phyloP scores from a whole-genome alignment of 129 eudicot genomes.

The Pittosporum tobira region DNA sequence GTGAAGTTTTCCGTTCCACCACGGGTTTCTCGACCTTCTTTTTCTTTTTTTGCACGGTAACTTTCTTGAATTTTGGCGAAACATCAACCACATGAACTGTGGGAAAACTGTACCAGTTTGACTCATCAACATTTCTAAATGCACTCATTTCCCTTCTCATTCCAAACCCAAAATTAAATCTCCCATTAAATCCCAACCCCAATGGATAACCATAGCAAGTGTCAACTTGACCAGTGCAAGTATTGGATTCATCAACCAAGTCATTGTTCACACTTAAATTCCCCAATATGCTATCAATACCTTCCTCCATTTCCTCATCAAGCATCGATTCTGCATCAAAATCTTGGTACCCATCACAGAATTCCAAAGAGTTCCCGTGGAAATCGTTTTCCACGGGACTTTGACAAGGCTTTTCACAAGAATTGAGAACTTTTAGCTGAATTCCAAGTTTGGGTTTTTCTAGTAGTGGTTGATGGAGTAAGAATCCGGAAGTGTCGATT shows the following conservation, averaged over 20 bases:
- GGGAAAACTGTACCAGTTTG: constrained; percentile 71
- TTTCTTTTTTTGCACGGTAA: constrained; percentile 49
- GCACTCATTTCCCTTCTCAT: constrained; percentile 54
- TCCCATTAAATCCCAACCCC: constrained; percentile 62
- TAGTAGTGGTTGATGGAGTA: constrained; percentile 39
- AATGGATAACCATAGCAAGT: constrained; percentile 83
- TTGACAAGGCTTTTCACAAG: constrained; percentile 28
- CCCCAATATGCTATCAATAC: constrained; percentile 89
- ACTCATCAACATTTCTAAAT: constrained; percentile 51
- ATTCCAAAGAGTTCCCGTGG: constrained; percentile 25
- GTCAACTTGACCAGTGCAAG: too few species aligned
- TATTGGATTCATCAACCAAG: constrained; percentile 10
- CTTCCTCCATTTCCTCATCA: constrained; percentile 82
- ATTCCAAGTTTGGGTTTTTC: constrained; percentile 36
- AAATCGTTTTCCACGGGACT: constrained; percentile 39
- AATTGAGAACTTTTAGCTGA: constrained; percentile 27
- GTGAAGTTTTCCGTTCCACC: constrained; percentile 24
- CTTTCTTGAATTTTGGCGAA: constrained; percentile 34
- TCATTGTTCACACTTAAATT: constrained; percentile 27
- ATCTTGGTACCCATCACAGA: constrained; percentile 41
- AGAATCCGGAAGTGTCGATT: constrained; percentile 36
- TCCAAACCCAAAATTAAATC: constrained; percentile 54
- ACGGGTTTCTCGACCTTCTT: constrained; percentile 33
- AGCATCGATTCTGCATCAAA: constrained; percentile 84
- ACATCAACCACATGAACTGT: constrained; percentile 46